Base-by-base conservation (phyloP, 345 rosid species). In the Theobroma cacao region DNA sequence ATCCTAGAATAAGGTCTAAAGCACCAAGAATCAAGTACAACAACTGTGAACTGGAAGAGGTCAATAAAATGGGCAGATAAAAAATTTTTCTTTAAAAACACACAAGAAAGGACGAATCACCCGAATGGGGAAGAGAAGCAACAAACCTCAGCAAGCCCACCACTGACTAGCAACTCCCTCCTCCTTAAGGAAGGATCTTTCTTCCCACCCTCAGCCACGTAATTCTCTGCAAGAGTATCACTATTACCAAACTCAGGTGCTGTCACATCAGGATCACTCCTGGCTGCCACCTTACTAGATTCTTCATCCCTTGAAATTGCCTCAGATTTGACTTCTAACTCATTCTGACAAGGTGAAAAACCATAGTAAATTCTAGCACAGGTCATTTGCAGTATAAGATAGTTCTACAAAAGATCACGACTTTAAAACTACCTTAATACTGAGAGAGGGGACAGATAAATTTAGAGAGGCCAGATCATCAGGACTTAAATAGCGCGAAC, bases 61-160 rank as follows among this genome's bases (percentile, higher is more conserved):
- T 13, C 18, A 56, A 67, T 12, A 72, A 15, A 17, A 4, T 13
- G 34, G 28, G 38, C 73, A 15, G 45, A 75, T 7, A 34, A 48
- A 33, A 36, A 26, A 26, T 24, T 3, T 74, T 65, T 22, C 62
- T 61, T 12, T 14, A 41, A 68, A 43, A 69, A 69, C 13, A 72
- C 28, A 30, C 13, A 26, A 36, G 59, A 52, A 67, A 70, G 20
- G 26, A 62, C 55, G 53, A 40, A 63, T 40, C 74, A 34, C 43
- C 22, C 63, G 0, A 6, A 38, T 10, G 45, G 38, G 64, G 24
- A 47, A 69, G 22, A 15, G 5, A 50, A 76, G 43, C 33, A 79
- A 85, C 86, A 75, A 65, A 95, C 99, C 99, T 92, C 94, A 71
- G 97, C 99, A 83, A 95, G 94, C 79, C 98, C 94, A 75, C 96